phyloP scores from a whole-genome alignment of 495 filamentous ascomycete genomes.

The Arthonia radiata region DNA sequence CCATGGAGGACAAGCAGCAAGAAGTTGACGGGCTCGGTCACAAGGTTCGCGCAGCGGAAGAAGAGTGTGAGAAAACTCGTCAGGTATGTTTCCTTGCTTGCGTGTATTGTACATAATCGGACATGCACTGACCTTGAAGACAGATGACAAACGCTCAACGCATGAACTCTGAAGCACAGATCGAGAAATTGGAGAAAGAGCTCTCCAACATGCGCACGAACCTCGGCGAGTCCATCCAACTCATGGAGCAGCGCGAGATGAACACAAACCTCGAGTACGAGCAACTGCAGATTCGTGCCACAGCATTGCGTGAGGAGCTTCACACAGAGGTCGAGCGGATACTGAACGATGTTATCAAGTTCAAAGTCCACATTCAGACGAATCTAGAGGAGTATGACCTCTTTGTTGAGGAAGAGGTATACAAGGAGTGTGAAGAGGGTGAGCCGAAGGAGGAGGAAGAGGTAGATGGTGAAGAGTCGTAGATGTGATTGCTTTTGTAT shows the following conservation, averaged over 20 bases:
- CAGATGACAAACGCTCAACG: constrained; percentile 61
- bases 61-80: constrained; percentile 83
- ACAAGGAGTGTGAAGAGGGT: constrained; percentile 46
- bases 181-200: constrained; percentile 97
- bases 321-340: constrained; percentile 91
- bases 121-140: constrained; percentile 6
- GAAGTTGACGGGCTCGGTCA: constrained; percentile 88
- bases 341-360: constrained; percentile 90
- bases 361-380: constrained; percentile 92
- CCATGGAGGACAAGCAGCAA: constrained; percentile 73
- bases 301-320: constrained; percentile 68
- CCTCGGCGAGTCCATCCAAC: constrained; percentile 65
- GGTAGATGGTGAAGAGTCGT: not conserved
- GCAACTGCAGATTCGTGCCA: constrained; percentile 61
- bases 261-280: constrained; percentile 94
- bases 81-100: constrained; percentile 24
- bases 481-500: too few species aligned
- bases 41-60: constrained; percentile 55
- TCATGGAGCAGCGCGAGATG: constrained; percentile 91
- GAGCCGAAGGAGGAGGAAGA: constrained; percentile 9
- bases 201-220: constrained; percentile 71
- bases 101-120: not conserved
- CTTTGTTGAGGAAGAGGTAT: constrained; percentile 75
- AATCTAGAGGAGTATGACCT: constrained; percentile 76
- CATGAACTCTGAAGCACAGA: constrained; percentile 66